Evolutionary conservation across 495 filamentous ascomycete genomes (phyloP).

Genomic region (Pseudotulostoma volvatum): DNA sequence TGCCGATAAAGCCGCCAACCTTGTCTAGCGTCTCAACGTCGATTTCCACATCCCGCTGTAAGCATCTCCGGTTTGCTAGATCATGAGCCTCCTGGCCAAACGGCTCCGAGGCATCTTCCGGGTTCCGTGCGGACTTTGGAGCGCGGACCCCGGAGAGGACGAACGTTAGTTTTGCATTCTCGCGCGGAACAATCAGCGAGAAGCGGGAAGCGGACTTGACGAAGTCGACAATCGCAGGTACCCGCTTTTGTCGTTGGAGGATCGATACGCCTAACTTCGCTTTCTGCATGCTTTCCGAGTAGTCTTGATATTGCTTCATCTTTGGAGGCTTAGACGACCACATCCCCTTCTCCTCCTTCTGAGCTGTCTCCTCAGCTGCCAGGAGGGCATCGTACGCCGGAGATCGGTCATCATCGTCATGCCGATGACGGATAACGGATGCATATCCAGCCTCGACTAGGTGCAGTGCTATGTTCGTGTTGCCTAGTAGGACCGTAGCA

Average conservation of each 20-base stretch:
- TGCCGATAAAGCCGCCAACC: conserved; percentile 92
- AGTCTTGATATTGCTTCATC: conserved; percentile 65
- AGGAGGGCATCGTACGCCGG: conserved; percentile 88
- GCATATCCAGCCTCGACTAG: conserved; percentile 85
- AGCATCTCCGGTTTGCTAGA: conserved; percentile 66
- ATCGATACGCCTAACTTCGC: conserved; percentile 83
- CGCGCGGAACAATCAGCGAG: conserved; percentile 78
- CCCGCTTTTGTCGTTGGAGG: conserved; percentile 73
- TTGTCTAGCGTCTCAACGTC: conserved; percentile 92
- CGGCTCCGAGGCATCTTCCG: conserved; percentile 71
- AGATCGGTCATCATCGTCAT: conserved; percentile 82
- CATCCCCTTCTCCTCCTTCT: conserved; percentile 80
- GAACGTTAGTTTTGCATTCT: conserved; percentile 87
- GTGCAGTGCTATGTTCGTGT: conserved; percentile 70
- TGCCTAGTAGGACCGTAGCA: conserved; percentile 64
- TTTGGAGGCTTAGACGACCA: conserved; percentile 76
- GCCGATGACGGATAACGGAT: conserved; percentile 83
- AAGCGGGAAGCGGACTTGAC: conserved; percentile 94
- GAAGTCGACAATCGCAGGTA: conserved; percentile 92
- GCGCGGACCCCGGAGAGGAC: conserved; percentile 88
- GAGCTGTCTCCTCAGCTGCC: conserved; percentile 71
- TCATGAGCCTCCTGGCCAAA: conserved; percentile 92
- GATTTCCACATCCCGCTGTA: conserved; percentile 94
- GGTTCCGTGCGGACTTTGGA: conserved; percentile 70
- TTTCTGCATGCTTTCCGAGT: conserved; percentile 83